These are phyloP conservation scores for Austroboletus rostrupii DNA, from an alignment of 1,284 basidiomycete genomes.

Conservation along the genomic window DNA sequence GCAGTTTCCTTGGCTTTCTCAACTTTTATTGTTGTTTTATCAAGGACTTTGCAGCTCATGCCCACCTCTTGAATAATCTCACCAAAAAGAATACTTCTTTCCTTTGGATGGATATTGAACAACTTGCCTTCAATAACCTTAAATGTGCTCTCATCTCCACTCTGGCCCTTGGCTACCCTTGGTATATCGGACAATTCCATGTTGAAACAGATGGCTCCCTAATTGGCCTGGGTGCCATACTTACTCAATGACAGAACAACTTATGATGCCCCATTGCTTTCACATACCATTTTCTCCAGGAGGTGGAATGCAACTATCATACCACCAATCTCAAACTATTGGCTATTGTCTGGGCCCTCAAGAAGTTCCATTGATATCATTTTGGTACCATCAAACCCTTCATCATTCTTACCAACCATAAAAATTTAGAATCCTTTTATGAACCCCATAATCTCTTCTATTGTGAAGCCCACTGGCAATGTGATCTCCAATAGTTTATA, in stretches of 20 bases:
- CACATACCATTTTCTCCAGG: neutral
- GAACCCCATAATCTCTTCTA: neutral
- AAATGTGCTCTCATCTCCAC: neutral
- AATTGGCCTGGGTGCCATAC: neutral
- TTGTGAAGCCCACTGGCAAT: neutral
- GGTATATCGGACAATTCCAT: neutral
- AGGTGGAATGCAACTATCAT: neutral
- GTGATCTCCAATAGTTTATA: neutral
- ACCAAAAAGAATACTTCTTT: neutral
- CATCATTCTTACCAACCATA: neutral
- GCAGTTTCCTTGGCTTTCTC: slow-evolving; percentile 27
- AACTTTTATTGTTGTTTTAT: slow-evolving; percentile 39
- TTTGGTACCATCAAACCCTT: neutral
- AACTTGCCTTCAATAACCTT: neutral
- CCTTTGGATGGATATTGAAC: neutral
- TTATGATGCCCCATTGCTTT: neutral
- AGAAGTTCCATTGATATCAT: neutral
- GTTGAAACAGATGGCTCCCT: neutral
- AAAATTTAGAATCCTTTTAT: neutral
- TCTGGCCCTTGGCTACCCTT: neutral
- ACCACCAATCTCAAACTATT: neutral
- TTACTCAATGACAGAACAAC: neutral
- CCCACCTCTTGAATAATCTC: slow-evolving; percentile 25
- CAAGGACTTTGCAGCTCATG: slow-evolving; percentile 32
- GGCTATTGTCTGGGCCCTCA: neutral